Evolutionary conservation across 2,329 filamentous ascomycete genomes (phyloP).

Genomic region (Penicillium sp.): DNA sequence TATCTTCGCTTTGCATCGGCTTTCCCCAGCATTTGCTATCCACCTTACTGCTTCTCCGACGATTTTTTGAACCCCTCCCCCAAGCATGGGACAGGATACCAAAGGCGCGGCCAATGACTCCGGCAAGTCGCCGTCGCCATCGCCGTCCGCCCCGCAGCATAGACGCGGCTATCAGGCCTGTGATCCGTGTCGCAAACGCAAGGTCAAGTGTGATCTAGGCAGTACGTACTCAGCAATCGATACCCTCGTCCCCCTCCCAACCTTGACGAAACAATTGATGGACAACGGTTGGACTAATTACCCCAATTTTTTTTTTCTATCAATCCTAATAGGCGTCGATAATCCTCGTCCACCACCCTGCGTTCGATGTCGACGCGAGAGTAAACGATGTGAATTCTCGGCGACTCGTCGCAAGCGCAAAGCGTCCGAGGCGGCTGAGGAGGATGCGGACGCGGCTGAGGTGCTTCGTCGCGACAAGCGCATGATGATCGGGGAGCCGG

Average conservation of each 20-base stretch:
- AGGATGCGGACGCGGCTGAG: slow-evolving; percentile 39
- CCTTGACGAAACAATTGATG: not conserved
- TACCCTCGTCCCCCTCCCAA: slow-evolving; percentile 13
- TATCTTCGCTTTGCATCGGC: slow-evolving; percentile 39
- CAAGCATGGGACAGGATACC: slow-evolving; percentile 19
- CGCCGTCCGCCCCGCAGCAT: slow-evolving; percentile 33
- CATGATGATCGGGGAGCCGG: slow-evolving; percentile 49
- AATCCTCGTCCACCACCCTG: slow-evolving; percentile 92
- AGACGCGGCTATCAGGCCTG: slow-evolving; percentile 46
- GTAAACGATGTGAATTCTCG: slow-evolving; percentile 95
- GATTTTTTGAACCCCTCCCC: slow-evolving; percentile 7
- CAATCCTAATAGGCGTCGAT: slow-evolving; percentile 57
- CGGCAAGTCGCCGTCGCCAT: slow-evolving; percentile 30
- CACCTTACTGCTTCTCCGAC: slow-evolving; percentile 10
- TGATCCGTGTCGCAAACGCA: slow-evolving; percentile 45
- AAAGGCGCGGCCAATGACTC: slow-evolving; percentile 14
- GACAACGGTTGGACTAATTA: slow-evolving; percentile 12
- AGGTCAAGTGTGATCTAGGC: slow-evolving; percentile 46
- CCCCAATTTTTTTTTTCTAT: not conserved
- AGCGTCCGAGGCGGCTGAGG: slow-evolving; percentile 46
- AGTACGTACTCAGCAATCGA: slow-evolving; percentile 29
- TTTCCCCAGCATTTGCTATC: slow-evolving; percentile 21
- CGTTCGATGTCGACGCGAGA: slow-evolving; percentile 86
- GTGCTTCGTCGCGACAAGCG: slow-evolving; percentile 40
- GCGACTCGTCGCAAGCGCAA: slow-evolving; percentile 90